Conservation (phyloP, 2,329 filamentous ascomycete genomes). For the Arthroderma sp. region DNA sequence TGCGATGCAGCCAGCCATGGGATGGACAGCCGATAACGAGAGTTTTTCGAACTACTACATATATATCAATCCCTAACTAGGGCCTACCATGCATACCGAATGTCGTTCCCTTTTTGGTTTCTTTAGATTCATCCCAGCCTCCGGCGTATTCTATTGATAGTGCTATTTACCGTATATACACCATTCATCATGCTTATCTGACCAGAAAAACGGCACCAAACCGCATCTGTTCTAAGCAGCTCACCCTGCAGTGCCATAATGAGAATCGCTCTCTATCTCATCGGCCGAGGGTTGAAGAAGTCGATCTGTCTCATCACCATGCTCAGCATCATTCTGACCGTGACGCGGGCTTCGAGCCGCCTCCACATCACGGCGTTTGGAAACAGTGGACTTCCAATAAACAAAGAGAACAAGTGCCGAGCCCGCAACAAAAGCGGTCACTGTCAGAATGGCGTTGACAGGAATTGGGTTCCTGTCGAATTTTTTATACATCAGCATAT, state of each 20-base stretch:
- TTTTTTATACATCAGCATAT: constrained; percentile 59
- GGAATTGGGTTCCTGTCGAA: constrained; percentile 64
- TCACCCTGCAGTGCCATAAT: neutral
- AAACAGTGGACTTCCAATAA: constrained; percentile 19
- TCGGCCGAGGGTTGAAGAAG: neutral
- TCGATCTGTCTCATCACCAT: constrained; percentile 2
- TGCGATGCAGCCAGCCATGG: too few species aligned
- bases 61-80: too few species aligned
- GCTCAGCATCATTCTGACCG: neutral
- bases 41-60: too few species aligned
- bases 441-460: constrained; percentile 58
- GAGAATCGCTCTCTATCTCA: neutral
- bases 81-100: too few species aligned
- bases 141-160: too few species aligned
- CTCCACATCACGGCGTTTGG: constrained; percentile 13
- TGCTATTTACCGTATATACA: too few species aligned
- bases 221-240: neutral
- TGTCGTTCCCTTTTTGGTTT: too few species aligned
- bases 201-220: too few species aligned
- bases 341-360: neutral
- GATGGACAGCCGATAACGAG: too few species aligned
- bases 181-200: too few species aligned
- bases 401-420: constrained; percentile 55
- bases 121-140: too few species aligned
- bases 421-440: constrained; percentile 52